A percentile compares a stretch with the other conserved stretches of the same genome.
Conservation (phyloP, 2,329 filamentous ascomycete genomes). For the Pseudogymnoascus sp. region DNA sequence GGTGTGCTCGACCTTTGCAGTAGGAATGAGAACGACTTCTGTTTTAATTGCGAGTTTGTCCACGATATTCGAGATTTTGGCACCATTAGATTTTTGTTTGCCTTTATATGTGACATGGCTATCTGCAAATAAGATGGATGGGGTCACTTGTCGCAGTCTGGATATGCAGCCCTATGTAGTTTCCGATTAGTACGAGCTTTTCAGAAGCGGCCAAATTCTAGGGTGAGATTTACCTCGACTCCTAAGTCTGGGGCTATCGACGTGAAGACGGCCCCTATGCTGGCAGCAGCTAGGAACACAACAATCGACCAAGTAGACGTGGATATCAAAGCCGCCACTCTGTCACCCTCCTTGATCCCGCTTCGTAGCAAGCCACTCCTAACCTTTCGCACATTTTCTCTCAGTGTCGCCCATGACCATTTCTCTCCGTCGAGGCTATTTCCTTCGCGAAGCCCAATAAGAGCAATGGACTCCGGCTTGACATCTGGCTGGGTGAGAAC, state of each 20-base stretch:
- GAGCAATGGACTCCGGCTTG: not conserved
- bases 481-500: conserved; percentile 12
- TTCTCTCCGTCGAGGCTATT: conserved; percentile 5
- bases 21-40: conserved; percentile 5
- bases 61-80: conserved; percentile 7
- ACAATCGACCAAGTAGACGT: conserved; percentile 1
- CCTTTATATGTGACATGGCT: conserved; percentile 13
- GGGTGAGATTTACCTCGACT: not conserved
- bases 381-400: conserved; percentile 10
- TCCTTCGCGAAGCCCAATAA: conserved; percentile 12
- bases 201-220: not conserved
- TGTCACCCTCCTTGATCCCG: not conserved
- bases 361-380: conserved; percentile 8
- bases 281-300: conserved; percentile 4
- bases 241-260: conserved; percentile 1
- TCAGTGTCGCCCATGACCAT: conserved; percentile 10
- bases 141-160: conserved; percentile 8
- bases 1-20: not conserved
- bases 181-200: not conserved
- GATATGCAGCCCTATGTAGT: conserved; percentile 9
- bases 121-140: conserved; percentile 11
- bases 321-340: conserved; percentile 4
- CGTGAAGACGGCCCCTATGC: conserved; percentile 2
- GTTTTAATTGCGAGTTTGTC: not conserved
- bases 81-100: conserved; percentile 6